Base-by-base conservation (phyloP, 208 protist genomes). In the Trypanosoma platydactyli region DNA sequence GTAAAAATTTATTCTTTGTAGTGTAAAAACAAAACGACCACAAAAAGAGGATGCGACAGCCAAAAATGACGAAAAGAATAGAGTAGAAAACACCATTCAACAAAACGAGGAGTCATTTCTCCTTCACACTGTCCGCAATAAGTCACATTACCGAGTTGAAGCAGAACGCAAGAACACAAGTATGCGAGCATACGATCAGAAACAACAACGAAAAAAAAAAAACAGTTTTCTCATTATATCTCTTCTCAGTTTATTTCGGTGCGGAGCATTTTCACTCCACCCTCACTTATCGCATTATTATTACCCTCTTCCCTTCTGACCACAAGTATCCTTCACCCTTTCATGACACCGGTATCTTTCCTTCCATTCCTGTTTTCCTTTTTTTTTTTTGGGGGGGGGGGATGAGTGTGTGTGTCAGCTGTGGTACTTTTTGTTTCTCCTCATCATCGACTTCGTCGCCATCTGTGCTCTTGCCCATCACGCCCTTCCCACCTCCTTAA, bases 161-260 rank as follows among this genome's bases (percentile, higher is more conserved):
- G 9, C 33, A 9, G 5, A 38, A 38, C 33, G 9, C 33, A 38
- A 3, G 9, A 3, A 38, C 33, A 38, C 33, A 38, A 3, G 9
- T 9, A 38, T 9, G 9, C 33, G 33, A 9, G 9, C 9, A 38
- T 9, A 38, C 33, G 33, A 7, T 33, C 13, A 27, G 18, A 49
- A 63, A 64, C 27, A 61, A 58, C 11, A 56, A 64, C 35, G 40
- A 46, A 51, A 44, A 49, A 69, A 16, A 52, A 55, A 41, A 33
- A 38, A 54, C 18, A 54, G 25, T 3, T 42, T 25, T 40, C 25
- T 5, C 15, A 24, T 29, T 25, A n/a, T 50, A 41, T 40, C 52
- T 38, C 42, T 3, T 68, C 53, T 67, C 27, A 50, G 56, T 73
- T 46, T 48, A 15, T 60, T 24, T 16, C 40, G 15, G 11, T 16